Percentiles rank a stretch among this genome's conserved stretches.
phyloP scores from a whole-genome alignment of 169 alveolate species.

The Plasmodium fragile region DNA sequence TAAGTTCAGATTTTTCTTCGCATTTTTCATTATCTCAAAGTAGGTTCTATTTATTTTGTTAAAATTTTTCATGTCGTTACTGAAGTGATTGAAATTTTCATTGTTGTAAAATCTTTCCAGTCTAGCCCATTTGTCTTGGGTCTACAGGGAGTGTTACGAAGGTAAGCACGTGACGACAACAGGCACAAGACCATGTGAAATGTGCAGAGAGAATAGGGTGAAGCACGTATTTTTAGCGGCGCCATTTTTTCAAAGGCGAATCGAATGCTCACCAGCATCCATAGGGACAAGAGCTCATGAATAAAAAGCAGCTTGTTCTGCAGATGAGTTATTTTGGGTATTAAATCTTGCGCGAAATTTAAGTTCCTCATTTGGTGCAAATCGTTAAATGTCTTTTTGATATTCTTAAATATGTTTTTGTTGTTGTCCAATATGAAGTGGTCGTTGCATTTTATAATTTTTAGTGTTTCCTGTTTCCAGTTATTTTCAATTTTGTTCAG shows the following conservation, averaged over 20 bases:
- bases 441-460: slow-evolving; percentile 52
- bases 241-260: neutral
- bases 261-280: slow-evolving; percentile 35
- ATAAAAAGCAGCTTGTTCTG: slow-evolving; percentile 49
- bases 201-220: neutral
- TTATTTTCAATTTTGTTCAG: slow-evolving; percentile 54
- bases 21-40: slow-evolving; percentile 66
- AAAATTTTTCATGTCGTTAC: slow-evolving; percentile 66
- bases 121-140: slow-evolving; percentile 48
- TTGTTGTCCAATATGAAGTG: slow-evolving; percentile 52
- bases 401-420: slow-evolving; percentile 48
- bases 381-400: slow-evolving; percentile 62
- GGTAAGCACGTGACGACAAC: neutral
- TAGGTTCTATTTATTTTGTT: slow-evolving; percentile 71
- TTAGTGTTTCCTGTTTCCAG: slow-evolving; percentile 66
- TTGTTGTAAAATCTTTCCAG: slow-evolving; percentile 45
- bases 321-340: slow-evolving; percentile 60
- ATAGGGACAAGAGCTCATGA: slow-evolving; percentile 38
- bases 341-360: slow-evolving; percentile 66
- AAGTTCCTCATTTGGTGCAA: slow-evolving; percentile 65
- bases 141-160: neutral
- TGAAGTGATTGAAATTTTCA: slow-evolving; percentile 60
- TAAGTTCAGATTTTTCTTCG: slow-evolving; percentile 53
- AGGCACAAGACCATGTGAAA: neutral
- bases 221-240: neutral